phyloP scores from a whole-genome alignment of 345 rosid species.

The rapeseed (Brassica napus) region Da-Ae NC_063447.1:3265001-3265500 shows the following conservation, averaged over 20 bases:
- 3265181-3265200: slow-evolving; percentile 35
- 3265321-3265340: slow-evolving; percentile 48
- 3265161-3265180: not conserved
- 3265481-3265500: too few species aligned
- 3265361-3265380: slow-evolving; percentile 15
- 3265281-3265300: slow-evolving; percentile 86
- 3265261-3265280: slow-evolving; percentile 76
- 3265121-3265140: not conserved
- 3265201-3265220: slow-evolving; percentile 69
- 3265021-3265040: slow-evolving; percentile 93
- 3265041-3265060: slow-evolving; percentile 97
- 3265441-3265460: slow-evolving; percentile 1
- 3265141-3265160: not conserved
- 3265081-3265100: slow-evolving; percentile 63
- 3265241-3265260: slow-evolving; percentile 82
- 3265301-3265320: slow-evolving; percentile 89
- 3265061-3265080: slow-evolving; percentile 93
- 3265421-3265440: slow-evolving; percentile 4
- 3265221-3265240: slow-evolving; percentile 98
- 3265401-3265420: not conserved
- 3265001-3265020: slow-evolving; percentile 89
- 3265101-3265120: slow-evolving; percentile 46
- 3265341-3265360: slow-evolving; percentile 11
- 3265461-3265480: not conserved
- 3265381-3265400: slow-evolving; percentile 22